These are phyloP conservation scores for Penicillium soppii DNA, from an alignment of 495 filamentous ascomycete species.

Conservation along the genomic window DNA sequence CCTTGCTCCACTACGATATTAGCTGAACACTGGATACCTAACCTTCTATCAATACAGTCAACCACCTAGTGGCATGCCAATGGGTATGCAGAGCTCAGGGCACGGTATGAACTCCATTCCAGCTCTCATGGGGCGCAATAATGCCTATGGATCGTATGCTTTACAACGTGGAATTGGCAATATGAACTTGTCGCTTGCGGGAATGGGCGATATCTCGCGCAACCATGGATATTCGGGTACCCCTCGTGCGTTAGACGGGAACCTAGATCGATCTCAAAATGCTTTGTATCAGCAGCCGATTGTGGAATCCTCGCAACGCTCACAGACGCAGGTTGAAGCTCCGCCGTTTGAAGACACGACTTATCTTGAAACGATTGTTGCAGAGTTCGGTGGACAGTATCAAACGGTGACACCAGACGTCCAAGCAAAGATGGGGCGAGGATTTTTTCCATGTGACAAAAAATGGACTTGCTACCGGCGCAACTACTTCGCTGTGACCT, in stretches of 20 bases:
- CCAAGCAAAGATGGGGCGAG: conserved; percentile 84
- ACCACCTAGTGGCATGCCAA: conserved; percentile 37
- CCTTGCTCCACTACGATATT: not conserved
- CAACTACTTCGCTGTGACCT: conserved; percentile 91
- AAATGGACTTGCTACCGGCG: conserved; percentile 96
- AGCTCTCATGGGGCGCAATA: conserved; percentile 33
- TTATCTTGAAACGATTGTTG: conserved; percentile 56
- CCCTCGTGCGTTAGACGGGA: conserved; percentile 34
- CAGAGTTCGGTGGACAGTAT: conserved; percentile 37
- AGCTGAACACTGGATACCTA: too few species aligned
- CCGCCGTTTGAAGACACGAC: conserved; percentile 61
- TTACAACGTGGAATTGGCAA: conserved; percentile 25
- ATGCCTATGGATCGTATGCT: conserved; percentile 37
- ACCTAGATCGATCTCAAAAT: conserved; percentile 34
- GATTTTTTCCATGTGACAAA: conserved; percentile 80
- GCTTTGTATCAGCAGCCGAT: conserved; percentile 31
- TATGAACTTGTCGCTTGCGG: conserved; percentile 32
- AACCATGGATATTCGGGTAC: conserved; percentile 33
- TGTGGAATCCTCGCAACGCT: conserved; percentile 34
- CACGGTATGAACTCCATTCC: conserved; percentile 27
- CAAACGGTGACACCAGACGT: conserved; percentile 72
- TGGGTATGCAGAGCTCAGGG: conserved; percentile 30
- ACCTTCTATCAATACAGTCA: too few species aligned
- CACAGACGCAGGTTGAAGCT: conserved; percentile 32
- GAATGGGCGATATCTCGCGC: conserved; percentile 35